These are phyloP conservation scores for Meira miltonrushii DNA, from an alignment of 1,284 basidiomycete genomes.

Conservation along the genomic window DNA sequence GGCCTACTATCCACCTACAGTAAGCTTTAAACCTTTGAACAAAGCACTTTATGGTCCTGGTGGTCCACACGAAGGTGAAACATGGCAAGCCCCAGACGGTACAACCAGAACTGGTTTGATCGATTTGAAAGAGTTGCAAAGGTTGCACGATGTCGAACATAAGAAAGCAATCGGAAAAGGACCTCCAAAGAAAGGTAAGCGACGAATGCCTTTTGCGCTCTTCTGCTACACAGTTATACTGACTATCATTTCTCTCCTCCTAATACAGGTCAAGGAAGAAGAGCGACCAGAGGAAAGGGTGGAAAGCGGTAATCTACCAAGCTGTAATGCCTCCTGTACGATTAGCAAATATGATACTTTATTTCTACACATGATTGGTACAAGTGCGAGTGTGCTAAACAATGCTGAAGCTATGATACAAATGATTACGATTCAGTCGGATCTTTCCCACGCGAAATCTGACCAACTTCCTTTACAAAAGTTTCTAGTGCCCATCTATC, in stretches of 20 bases:
- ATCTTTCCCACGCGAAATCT: background rate
- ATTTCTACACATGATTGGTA: too few relatives aligned
- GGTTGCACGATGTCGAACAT: constrained; percentile 39
- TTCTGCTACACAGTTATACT: background rate
- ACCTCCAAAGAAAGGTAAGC: constrained; percentile 52
- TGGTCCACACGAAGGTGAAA: constrained; percentile 1
- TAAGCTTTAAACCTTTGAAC: constrained; percentile 9
- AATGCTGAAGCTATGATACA: too few relatives aligned
- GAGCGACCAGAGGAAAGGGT: constrained; percentile 47
- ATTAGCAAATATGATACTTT: too few relatives aligned
- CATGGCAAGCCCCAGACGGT: constrained; percentile 14
- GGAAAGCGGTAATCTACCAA: constrained; percentile 18
- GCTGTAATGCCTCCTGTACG: too few relatives aligned
- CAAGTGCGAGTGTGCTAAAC: too few relatives aligned
- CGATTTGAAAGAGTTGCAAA: constrained; percentile 30
- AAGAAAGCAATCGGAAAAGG: constrained; percentile 48
- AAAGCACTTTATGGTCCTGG: background rate
- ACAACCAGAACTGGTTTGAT: constrained; percentile 14
- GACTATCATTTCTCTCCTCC: background rate
- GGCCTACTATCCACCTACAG: constrained; percentile 41
- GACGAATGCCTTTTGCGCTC: background rate
- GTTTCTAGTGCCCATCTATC: constrained; percentile 8
- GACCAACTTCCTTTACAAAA: constrained; percentile 9
- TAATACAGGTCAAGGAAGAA: constrained; percentile 42
- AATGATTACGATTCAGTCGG: too few relatives aligned